phyloP scores from a whole-genome alignment of 805 yeast genomes.

The Candida multigemmis region DNA sequence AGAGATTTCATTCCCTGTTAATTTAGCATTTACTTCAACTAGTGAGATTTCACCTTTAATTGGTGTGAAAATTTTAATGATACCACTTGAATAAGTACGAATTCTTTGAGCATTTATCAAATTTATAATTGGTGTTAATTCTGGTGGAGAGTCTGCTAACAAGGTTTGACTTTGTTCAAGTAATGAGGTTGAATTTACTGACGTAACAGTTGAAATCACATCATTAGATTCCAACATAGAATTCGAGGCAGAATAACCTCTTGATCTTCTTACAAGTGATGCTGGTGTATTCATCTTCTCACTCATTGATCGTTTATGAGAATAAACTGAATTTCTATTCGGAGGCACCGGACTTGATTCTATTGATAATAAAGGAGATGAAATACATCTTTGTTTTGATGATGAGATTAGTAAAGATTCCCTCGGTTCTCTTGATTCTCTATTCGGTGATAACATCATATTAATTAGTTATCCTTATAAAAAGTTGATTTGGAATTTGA shows the following conservation, averaged over 20 bases:
- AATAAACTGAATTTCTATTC: slow-evolving; percentile 3
- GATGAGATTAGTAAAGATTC: too few species aligned
- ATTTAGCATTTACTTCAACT: slow-evolving; percentile 28
- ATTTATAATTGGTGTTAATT: slow-evolving; percentile 64
- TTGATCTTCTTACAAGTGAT: slow-evolving; percentile 21
- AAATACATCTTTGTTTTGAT: too few species aligned
- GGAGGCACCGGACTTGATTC: too few species aligned
- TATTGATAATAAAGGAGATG: too few species aligned
- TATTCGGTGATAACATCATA: too few species aligned
- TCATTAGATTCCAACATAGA: too few species aligned
- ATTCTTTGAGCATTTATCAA: slow-evolving; percentile 62
- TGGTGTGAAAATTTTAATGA: slow-evolving; percentile 21
- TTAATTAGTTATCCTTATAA: too few species aligned
- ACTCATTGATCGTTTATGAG: slow-evolving; percentile 13
- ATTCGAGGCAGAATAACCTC: slow-evolving; percentile 18
- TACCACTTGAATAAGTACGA: slow-evolving; percentile 53
- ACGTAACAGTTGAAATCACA: too few species aligned
- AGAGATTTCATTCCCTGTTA: slow-evolving; percentile 48
- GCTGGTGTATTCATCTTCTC: slow-evolving; percentile 26
- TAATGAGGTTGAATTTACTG: slow-evolving; percentile 6
- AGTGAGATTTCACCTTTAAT: slow-evolving; percentile 12
- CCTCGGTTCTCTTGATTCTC: too few species aligned
- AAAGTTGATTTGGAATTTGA: too few species aligned
- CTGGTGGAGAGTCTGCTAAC: slow-evolving; percentile 40
- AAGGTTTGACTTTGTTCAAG: slow-evolving; percentile 10